These are phyloP conservation scores for Aspergillus texensis DNA, from an alignment of 2,329 filamentous ascomycete genomes.

Conservation along the genomic window DNA sequence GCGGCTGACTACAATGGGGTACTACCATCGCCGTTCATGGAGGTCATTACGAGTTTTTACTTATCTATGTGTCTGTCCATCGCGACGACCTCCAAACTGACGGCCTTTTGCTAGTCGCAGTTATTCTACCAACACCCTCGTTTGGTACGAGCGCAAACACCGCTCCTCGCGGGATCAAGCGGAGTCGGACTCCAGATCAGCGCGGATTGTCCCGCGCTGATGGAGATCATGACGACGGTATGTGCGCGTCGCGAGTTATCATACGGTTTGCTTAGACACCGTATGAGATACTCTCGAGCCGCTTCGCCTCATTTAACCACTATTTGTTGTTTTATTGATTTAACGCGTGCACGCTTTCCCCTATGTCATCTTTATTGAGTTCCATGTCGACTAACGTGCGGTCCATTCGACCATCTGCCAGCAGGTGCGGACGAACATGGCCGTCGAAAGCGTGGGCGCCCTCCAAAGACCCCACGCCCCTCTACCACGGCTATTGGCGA, in stretches of 20 bases:
- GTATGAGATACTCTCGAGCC: conserved; percentile 14
- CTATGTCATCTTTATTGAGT: not conserved
- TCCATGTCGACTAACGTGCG: conserved; percentile 21
- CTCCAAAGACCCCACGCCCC: conserved; percentile 51
- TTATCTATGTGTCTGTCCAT: conserved; percentile 21
- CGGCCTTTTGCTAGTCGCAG: conserved; percentile 38
- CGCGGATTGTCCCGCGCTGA: conserved; percentile 61
- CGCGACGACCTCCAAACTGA: conserved; percentile 36
- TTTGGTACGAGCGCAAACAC: conserved; percentile 44
- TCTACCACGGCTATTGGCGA: conserved; percentile 36
- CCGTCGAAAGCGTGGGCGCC: conserved; percentile 54
- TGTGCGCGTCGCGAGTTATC: conserved; percentile 49
- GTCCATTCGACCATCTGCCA: conserved; percentile 11
- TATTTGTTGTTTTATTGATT: conserved; percentile 6
- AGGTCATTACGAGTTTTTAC: conserved; percentile 11
- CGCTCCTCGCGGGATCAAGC: conserved; percentile 72
- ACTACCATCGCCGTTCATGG: conserved; percentile 14
- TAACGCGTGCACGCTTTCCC: conserved; percentile 1
- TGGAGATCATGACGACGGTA: conserved; percentile 73
- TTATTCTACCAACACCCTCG: conserved; percentile 37
- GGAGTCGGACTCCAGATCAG: conserved; percentile 74
- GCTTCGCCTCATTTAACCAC: conserved; percentile 19
- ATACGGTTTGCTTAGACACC: conserved; percentile 20
- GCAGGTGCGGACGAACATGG: conserved; percentile 40
- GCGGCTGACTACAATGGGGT: conserved; percentile 5